phyloP scores from a whole-genome alignment of 2,329 filamentous ascomycete species.

The Aotearoamyces nothofagi region DNA sequence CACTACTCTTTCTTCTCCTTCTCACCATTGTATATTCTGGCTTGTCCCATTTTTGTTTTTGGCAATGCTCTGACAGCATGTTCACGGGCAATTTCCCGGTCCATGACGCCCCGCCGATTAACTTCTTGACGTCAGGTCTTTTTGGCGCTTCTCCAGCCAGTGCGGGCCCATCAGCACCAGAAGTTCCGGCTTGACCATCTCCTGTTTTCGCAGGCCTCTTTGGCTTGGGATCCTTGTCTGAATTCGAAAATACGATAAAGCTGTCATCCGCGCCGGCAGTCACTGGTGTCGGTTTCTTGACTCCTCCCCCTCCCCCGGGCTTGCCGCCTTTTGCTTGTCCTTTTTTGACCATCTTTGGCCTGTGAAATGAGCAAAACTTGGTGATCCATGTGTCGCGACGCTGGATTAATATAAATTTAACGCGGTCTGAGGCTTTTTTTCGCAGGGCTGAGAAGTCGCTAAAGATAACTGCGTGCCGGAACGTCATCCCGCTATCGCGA shows the following conservation, averaged over 20 bases:
- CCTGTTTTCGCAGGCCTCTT: slow-evolving; percentile 10
- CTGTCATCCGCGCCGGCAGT: slow-evolving; percentile 27
- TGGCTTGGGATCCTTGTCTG: slow-evolving; percentile 32
- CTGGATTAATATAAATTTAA: no score
- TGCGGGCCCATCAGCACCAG: slow-evolving; percentile 12
- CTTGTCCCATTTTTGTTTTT: slow-evolving; percentile 90
- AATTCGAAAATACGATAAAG: slow-evolving; percentile 41
- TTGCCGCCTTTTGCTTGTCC: slow-evolving; percentile 19
- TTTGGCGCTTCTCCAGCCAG: slow-evolving; percentile 17
- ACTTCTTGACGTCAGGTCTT: slow-evolving; percentile 52
- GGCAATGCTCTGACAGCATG: slow-evolving; percentile 83
- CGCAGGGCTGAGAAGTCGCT: slow-evolving; percentile 7
- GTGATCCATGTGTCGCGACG: slow-evolving; percentile 3
- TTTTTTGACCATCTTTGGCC: slow-evolving; percentile 20
- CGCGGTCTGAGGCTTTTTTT: no score
- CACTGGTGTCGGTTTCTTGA: slow-evolving; percentile 14
- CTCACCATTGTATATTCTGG: slow-evolving; percentile 76
- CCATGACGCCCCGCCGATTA: slow-evolving; percentile 93
- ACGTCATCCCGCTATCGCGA: no score
- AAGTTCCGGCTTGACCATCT: slow-evolving; percentile 6
- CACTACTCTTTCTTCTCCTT: slow-evolving; percentile 1
- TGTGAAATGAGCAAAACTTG: neutral
- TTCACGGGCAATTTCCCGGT: slow-evolving; percentile 94
- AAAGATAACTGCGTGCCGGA: no score
- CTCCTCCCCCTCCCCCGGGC: slow-evolving; percentile 15